Evolutionary conservation across 2,329 filamentous ascomycete genomes (phyloP), one percentile per base, ranked within the genome.

Genomic region (Hansfordia pulvinata): DNA sequence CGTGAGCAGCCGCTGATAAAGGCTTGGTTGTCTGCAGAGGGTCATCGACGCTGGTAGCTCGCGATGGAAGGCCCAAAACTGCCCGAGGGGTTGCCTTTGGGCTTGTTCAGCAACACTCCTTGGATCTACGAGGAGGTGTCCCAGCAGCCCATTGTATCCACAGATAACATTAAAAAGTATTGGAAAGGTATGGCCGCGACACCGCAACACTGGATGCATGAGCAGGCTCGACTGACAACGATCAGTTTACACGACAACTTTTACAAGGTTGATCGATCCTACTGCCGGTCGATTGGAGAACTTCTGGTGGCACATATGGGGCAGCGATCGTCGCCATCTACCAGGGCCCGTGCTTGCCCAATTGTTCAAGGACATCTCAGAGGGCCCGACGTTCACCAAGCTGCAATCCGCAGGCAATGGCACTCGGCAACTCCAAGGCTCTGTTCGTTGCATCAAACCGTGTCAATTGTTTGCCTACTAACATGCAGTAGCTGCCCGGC

Each of bases 251-350:
- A 70, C 69, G 8, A 69, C 60, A 17, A 75, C 67, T 10, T 64
- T 65, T 34, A 64, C 66, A 39, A 61, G 60, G 36, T 56, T 74
- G 17, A 56, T 62, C 32, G 69, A 76, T 37, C 70, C 70, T n/a
- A 75, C 68, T 3, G 68, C 69, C 16, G 64, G 63, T 31, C 66
- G 71, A 11, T 50, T 75, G 12, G 70, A 76, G 41, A 69, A 74
- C 39, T 73, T 74, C 37, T 76, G 70, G 70, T 75, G 69, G 63
- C 69, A 74, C 40, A 66, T 76, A 28, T 69, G 68, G 60, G 69
- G 69, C 18, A 75, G 71, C 37, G 53, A 71, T 35, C 54, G 62
- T 16, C 57, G 62, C 18, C 43, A 57, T 28, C 52, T 74, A 25
- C 62, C 64, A 24, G 70, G 65, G 20, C 53, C 51, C 18, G 56